Percentiles rank a stretch among this genome's conserved stretches.
phyloP scores from a whole-genome alignment of 352 stramenopile species.

The Hyaloperonospora brassicae region DNA sequence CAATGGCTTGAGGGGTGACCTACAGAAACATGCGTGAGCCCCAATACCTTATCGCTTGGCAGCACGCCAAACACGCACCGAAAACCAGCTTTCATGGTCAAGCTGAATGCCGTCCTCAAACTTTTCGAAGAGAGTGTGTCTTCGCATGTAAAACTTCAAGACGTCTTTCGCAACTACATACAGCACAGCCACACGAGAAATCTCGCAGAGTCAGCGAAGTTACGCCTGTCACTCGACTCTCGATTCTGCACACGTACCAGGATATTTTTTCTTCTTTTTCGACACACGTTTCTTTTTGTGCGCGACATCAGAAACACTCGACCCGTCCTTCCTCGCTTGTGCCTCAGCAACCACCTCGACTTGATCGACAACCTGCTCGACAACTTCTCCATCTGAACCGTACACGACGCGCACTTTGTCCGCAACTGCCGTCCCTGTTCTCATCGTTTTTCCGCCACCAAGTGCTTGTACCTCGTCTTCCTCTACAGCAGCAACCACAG shows the following conservation, averaged over 20 bases:
- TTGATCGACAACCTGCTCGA: conserved; percentile 33
- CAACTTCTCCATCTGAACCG: conserved; percentile 56
- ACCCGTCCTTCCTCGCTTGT: conserved; percentile 2
- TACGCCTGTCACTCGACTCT: neutral
- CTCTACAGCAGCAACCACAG: neutral
- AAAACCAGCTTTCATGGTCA: conserved; percentile 92
- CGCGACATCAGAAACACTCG: conserved; percentile 8
- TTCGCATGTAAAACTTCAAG: conserved; percentile 88
- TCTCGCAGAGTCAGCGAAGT: conserved; percentile 1
- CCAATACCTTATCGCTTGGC: neutral
- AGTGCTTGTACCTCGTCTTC: conserved; percentile 1
- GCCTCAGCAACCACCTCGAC: conserved; percentile 24
- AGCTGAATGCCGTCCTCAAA: conserved; percentile 88
- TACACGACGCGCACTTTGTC: conserved; percentile 60
- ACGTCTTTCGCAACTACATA: conserved; percentile 34
- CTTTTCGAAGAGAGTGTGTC: conserved; percentile 80
- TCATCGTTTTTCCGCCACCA: neutral
- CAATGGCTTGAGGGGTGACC: conserved; percentile 88
- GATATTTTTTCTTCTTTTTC: conserved; percentile 27
- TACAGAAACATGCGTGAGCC: conserved; percentile 4
- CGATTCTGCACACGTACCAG: conserved; percentile 17
- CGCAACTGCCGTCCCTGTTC: conserved; percentile 20
- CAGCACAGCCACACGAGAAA: neutral
- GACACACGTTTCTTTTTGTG: conserved; percentile 13
- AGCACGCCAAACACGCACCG: conserved; percentile 23